Evolutionary conservation across 257 asterid genomes (phyloP).

Genomic region (Solanum pinnatisectum): DNA sequence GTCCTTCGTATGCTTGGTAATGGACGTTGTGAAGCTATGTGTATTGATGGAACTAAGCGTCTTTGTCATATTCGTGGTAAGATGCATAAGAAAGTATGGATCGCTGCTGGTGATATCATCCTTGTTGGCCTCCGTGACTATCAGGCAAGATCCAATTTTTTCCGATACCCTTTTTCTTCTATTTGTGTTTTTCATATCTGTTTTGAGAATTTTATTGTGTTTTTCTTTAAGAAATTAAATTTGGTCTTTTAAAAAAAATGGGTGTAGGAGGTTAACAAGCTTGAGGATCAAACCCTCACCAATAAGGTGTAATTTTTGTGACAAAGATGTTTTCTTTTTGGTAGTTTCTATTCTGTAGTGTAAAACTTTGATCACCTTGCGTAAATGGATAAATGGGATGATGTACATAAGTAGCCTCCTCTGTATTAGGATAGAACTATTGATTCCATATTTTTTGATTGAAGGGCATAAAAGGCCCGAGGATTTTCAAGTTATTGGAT

Average conservation of each 20-base stretch:
- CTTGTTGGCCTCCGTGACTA: conserved; percentile 96
- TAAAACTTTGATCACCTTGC: not conserved
- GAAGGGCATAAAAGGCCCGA: not conserved
- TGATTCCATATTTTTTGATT: not conserved
- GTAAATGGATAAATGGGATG: not conserved
- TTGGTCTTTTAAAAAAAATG: too few species aligned
- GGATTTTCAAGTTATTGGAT: not conserved
- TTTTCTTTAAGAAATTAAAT: not conserved
- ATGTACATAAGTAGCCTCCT: not conserved
- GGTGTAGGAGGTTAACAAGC: not conserved
- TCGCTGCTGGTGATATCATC: conserved; percentile 86
- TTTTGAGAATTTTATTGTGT: not conserved
- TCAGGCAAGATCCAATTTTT: conserved; percentile 28
- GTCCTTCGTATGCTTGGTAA: conserved; percentile 87
- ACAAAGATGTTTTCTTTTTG: not conserved
- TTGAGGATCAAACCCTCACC: not conserved
- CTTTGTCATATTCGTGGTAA: conserved; percentile 90
- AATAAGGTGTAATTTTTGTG: not conserved
- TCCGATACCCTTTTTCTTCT: not conserved
- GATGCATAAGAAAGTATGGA: conserved; percentile 98
- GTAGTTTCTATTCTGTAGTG: not conserved
- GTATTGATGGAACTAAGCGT: conserved; percentile 80
- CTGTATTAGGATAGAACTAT: not conserved
- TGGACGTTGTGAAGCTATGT: conserved; percentile 85
- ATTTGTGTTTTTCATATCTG: not conserved